Percentiles rank a stretch among this genome's conserved stretches.
Conservation (phyloP, 1,284 basidiomycete species). For the Lentinula novae-zelandiae region DNA sequence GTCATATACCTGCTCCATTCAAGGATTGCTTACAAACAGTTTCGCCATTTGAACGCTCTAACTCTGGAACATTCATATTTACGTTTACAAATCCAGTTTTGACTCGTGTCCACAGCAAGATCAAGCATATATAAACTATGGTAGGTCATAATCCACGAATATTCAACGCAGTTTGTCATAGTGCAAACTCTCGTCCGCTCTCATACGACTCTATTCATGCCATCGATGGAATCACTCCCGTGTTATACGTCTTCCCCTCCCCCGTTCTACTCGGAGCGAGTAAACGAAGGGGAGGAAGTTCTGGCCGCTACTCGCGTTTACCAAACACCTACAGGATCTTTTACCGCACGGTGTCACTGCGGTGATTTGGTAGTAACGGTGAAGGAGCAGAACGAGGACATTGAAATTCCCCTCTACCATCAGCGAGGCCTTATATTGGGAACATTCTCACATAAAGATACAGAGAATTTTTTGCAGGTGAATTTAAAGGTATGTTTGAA, state of each 20-base stretch:
- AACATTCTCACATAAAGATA: background rate
- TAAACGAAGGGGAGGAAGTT: slow-evolving; percentile 2
- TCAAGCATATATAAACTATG: too few relatives aligned
- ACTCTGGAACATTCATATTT: background rate
- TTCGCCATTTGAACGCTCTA: background rate
- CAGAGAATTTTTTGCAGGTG: slow-evolving; percentile 5
- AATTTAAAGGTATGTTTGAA: slow-evolving; percentile 3
- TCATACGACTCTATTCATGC: background rate
- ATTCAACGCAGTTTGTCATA: too few relatives aligned
- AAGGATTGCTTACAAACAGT: background rate
- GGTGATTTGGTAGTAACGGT: slow-evolving; percentile 3
- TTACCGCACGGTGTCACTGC: slow-evolving; percentile 5
- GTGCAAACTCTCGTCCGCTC: too few relatives aligned
- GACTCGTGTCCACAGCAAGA: background rate
- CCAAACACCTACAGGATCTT: background rate
- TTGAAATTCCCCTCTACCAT: slow-evolving; percentile 3
- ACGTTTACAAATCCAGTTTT: background rate
- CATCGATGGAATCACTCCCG: background rate
- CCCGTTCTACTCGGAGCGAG: slow-evolving; percentile 5
- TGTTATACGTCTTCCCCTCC: slow-evolving; percentile 7
- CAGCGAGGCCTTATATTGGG: slow-evolving; percentile 9
- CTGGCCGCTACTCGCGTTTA: slow-evolving; percentile 4
- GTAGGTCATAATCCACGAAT: too few relatives aligned
- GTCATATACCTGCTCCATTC: background rate
- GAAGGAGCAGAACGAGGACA: slow-evolving; percentile 7